Percentiles rank a stretch among this genome's conserved stretches.
Conservation (phyloP, 2,329 filamentous ascomycete species). For the Fusarium poae region DNA sequence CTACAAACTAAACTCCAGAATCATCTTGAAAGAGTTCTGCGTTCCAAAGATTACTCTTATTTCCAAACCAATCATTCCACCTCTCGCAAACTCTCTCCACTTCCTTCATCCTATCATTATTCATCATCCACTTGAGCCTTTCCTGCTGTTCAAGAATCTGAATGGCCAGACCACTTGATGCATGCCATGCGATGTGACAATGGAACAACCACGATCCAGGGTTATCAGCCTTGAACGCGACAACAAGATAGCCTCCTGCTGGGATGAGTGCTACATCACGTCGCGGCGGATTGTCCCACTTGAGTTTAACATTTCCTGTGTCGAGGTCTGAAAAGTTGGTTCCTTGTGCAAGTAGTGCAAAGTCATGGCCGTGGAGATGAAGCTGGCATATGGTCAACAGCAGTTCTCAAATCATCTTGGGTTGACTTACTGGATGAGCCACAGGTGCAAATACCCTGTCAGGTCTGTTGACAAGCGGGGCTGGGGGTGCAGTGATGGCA, state of each 20-base stretch:
- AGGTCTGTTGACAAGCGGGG: background rate
- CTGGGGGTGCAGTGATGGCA: constrained; percentile 18
- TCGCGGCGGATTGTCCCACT: constrained; percentile 60
- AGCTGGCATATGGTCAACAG: constrained; percentile 5
- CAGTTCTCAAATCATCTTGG: accelerated
- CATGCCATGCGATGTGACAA: constrained; percentile 64
- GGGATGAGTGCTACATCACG: constrained; percentile 64
- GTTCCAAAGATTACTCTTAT: constrained; percentile 15
- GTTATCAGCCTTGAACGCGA: constrained; percentile 63
- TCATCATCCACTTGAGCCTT: background rate
- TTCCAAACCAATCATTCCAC: constrained; percentile 30
- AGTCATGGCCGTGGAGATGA: constrained; percentile 46
- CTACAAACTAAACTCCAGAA: background rate
- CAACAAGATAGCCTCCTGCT: constrained; percentile 57
- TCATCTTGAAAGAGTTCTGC: constrained; percentile 19
- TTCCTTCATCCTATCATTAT: constrained; percentile 11
- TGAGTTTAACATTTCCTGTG: constrained; percentile 27
- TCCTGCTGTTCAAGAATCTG: constrained; percentile 42
- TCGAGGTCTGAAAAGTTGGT: constrained; percentile 11
- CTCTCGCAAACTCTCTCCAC: constrained; percentile 22
- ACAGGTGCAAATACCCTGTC: constrained; percentile 10
- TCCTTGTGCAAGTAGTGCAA: constrained; percentile 39
- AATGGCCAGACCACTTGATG: constrained; percentile 49
- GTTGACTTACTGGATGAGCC: constrained; percentile 38
- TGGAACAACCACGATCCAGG: constrained; percentile 64